These are phyloP conservation scores for Yamadazyma dushanensis DNA, from an alignment of 1,139 yeast species.

Conservation along the genomic window DNA sequence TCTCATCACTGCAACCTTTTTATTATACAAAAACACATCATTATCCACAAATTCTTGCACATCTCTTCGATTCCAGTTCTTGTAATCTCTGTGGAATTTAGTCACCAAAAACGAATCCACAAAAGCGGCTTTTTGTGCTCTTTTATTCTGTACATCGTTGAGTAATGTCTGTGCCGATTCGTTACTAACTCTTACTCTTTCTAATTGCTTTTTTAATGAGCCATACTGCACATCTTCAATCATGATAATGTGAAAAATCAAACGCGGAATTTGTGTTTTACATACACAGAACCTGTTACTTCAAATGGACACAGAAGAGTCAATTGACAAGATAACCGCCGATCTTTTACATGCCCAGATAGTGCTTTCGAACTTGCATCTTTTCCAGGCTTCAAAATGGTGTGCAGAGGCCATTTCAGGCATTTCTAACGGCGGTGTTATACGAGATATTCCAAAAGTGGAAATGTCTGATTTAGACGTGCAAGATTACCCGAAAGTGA, in stretches of 20 bases:
- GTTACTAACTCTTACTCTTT: neutral
- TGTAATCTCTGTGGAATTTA: constrained; percentile 30
- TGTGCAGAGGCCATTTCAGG: constrained; percentile 72
- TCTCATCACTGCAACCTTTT: constrained; percentile 29
- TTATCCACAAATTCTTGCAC: constrained; percentile 22
- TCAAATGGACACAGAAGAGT: constrained; percentile 6
- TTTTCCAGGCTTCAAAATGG: constrained; percentile 80
- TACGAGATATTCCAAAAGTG: constrained; percentile 16
- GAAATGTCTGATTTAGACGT: constrained; percentile 29
- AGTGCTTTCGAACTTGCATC: constrained; percentile 42
- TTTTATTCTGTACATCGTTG: constrained; percentile 11
- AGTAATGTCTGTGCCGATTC: constrained; percentile 10
- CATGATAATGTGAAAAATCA: neutral
- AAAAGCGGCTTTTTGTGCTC: constrained; percentile 24
- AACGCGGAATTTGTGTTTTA: constrained; percentile 4
- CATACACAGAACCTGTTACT: neutral
- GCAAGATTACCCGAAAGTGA: constrained; percentile 31
- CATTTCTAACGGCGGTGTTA: constrained; percentile 14
- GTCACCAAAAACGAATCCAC: constrained; percentile 38
- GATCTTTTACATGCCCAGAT: constrained; percentile 13
- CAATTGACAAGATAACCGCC: constrained; percentile 19
- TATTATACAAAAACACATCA: constrained; percentile 33
- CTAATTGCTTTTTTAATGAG: neutral
- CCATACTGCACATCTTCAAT: constrained; percentile 2
- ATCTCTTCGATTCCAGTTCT: constrained; percentile 29